phyloP scores from a whole-genome alignment of 306 rosid species.

The Ceratonia siliqua region DNA sequence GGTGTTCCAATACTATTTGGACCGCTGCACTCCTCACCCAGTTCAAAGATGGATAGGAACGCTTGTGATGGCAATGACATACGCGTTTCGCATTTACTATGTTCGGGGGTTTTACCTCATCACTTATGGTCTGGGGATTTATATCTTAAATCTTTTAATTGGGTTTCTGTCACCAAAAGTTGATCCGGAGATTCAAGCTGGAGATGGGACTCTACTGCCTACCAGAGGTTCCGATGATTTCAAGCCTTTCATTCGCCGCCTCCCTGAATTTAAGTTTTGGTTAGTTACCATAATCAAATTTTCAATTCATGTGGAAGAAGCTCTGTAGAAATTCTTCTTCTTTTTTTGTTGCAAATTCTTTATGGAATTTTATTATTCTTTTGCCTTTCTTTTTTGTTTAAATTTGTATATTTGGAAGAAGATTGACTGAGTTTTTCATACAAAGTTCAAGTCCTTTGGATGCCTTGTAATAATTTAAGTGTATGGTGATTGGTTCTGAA shows the following conservation, averaged over 20 bases:
- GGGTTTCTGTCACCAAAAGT: slow-evolving; percentile 23
- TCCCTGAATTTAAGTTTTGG: slow-evolving; percentile 50
- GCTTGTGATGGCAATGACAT: slow-evolving; percentile 2
- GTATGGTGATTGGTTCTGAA: too few relatives aligned
- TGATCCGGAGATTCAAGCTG: slow-evolving; percentile 7
- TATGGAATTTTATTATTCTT: neutral
- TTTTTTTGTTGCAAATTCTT: neutral
- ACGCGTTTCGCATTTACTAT: slow-evolving; percentile 10
- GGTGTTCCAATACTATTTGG: neutral
- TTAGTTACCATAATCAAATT: neutral
- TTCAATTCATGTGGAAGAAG: neutral
- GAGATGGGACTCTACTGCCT: slow-evolving; percentile 24
- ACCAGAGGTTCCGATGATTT: slow-evolving; percentile 41
- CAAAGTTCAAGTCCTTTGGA: too few relatives aligned
- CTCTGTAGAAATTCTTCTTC: neutral
- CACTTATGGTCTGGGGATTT: slow-evolving; percentile 17
- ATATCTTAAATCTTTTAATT: slow-evolving; percentile 16
- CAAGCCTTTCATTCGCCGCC: slow-evolving; percentile 44
- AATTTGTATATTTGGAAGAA: too few relatives aligned
- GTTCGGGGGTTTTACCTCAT: slow-evolving; percentile 22
- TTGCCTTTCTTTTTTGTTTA: too few relatives aligned
- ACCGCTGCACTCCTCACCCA: slow-evolving; percentile 35
- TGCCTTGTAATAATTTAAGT: too few relatives aligned
- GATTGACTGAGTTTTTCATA: too few relatives aligned
- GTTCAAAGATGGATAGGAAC: slow-evolving; percentile 46